Conservation (phyloP, 306 rosid genomes). For the Sindora glabra region DNA sequence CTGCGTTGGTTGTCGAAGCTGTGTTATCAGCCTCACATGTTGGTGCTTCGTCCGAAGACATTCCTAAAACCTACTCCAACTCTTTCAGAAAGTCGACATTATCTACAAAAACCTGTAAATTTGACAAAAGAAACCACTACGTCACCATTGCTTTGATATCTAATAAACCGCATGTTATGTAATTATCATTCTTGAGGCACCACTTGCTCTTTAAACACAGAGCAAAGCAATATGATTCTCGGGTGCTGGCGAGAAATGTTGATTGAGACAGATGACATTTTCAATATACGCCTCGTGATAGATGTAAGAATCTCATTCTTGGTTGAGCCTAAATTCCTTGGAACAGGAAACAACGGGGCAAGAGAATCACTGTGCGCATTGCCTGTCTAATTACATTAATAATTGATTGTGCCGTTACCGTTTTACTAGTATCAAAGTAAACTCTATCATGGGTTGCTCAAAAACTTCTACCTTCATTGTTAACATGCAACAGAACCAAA, state of each 20-base stretch:
- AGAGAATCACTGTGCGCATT: neutral
- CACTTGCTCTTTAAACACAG: neutral
- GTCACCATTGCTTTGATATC: neutral
- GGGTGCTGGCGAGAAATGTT: neutral
- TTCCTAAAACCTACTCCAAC: constrained; percentile 41
- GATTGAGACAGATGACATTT: neutral
- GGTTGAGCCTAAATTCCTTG: neutral
- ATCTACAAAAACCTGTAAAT: constrained; percentile 87
- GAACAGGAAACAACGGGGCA: neutral
- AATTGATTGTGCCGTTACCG: neutral
- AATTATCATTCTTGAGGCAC: neutral
- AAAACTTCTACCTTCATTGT: neutral
- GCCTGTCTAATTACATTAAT: neutral
- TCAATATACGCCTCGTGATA: neutral
- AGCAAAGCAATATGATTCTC: neutral
- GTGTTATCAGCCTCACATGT: constrained; percentile 14
- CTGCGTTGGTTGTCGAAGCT: constrained; percentile 17
- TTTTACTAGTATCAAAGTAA: neutral
- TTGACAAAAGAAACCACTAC: neutral
- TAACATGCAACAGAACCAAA: neutral
- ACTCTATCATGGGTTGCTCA: neutral
- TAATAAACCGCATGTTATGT: constrained; percentile 7
- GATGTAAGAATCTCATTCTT: neutral
- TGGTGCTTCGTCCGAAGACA: neutral
- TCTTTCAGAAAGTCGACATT: constrained; percentile 74